phyloP scores from a whole-genome alignment of 257 asterid species.

The Voacanga thouarsii region DNA sequence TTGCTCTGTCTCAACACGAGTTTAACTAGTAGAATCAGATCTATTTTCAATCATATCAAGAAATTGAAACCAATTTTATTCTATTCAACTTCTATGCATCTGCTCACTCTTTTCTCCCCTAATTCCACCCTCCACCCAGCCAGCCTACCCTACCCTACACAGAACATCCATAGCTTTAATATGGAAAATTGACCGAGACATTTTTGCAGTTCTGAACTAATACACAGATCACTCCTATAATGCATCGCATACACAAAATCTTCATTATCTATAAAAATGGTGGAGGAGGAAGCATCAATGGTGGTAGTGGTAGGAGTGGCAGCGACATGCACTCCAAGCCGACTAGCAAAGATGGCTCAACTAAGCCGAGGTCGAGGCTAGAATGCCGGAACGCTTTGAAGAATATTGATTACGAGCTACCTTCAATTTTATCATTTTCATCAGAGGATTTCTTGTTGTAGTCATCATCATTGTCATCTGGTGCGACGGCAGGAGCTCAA shows the following conservation, averaged over 20 bases:
- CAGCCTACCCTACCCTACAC: not conserved
- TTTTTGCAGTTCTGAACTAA: too few relatives aligned
- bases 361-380: conserved; percentile 48
- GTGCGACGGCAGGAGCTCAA: conserved; percentile 31
- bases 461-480: conserved; percentile 37
- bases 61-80: too few relatives aligned
- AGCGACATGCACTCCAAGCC: conserved; percentile 17
- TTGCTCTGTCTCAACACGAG: too few relatives aligned
- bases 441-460: conserved; percentile 26
- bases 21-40: too few relatives aligned
- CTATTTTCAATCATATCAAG: too few relatives aligned
- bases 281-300: not conserved
- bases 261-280: not conserved
- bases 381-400: too few relatives aligned
- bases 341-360: conserved; percentile 16
- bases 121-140: not conserved
- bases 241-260: conserved; percentile 11
- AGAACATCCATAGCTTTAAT: not conserved
- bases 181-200: not conserved
- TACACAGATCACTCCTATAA: conserved; percentile 20
- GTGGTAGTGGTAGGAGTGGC: not conserved
- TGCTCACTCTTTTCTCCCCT: not conserved
- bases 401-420: too few relatives aligned
- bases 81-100: not conserved
- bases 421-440: conserved; percentile 20